Percentiles rank a stretch among this genome's conserved stretches.
These are phyloP conservation scores for Aspergillus funiculosus DNA, from an alignment of 495 filamentous ascomycete genomes.

Conservation along the genomic window DNA sequence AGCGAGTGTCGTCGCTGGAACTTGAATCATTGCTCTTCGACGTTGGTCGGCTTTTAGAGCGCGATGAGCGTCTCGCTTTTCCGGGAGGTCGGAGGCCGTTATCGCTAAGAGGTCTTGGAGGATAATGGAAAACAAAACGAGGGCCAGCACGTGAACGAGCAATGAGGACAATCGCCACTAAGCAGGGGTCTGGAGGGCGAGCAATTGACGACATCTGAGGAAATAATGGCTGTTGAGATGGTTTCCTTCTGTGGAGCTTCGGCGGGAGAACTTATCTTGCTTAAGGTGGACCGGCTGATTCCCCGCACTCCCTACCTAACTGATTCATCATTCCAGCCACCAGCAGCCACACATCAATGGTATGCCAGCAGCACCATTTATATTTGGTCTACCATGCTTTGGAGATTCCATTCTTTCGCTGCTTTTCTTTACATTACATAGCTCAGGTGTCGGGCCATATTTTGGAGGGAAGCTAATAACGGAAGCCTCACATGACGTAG, in stretches of 20 bases:
- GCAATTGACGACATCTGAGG: slow-evolving; percentile 44
- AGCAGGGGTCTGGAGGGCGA: slow-evolving; percentile 53
- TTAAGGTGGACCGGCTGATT: too few relatives aligned
- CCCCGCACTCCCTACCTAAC: not conserved
- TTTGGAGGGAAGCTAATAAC: too few relatives aligned
- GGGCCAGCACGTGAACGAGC: slow-evolving; percentile 76
- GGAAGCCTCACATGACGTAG: too few relatives aligned
- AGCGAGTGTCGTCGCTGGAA: slow-evolving; percentile 44
- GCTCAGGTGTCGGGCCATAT: too few relatives aligned
- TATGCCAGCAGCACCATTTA: too few relatives aligned
- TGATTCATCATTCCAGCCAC: too few relatives aligned
- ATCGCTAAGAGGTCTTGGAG: slow-evolving; percentile 53
- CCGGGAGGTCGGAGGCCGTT: slow-evolving; percentile 32
- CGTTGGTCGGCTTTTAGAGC: slow-evolving; percentile 22
- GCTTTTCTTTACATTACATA: too few relatives aligned
- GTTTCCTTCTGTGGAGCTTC: slow-evolving; percentile 3
- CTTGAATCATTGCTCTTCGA: slow-evolving; percentile 37
- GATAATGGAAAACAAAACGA: slow-evolving; percentile 87
- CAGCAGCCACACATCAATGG: not conserved
- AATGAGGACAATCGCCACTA: slow-evolving; percentile 75
- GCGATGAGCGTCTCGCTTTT: slow-evolving; percentile 34
- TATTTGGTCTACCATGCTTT: too few relatives aligned
- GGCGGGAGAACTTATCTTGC: not conserved
- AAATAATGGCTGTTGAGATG: not conserved
- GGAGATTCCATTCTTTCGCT: too few relatives aligned